Conservation (phyloP, 768 basidiomycete genomes). For the Cystofilobasidium ferigula region DNA sequence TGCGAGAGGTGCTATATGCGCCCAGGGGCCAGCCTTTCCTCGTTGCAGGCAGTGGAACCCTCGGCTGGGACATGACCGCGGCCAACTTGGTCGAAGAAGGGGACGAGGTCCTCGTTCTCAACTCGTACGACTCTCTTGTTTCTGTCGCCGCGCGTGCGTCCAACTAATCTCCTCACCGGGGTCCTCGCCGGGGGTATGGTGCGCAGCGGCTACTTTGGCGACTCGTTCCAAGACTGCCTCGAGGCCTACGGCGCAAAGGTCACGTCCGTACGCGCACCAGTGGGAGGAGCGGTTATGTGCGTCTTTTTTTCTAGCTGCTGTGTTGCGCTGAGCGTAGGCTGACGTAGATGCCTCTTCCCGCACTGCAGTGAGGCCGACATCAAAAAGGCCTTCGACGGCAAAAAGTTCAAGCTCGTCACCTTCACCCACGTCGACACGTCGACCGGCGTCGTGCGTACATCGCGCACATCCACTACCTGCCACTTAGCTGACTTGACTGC, state of each 20-base stretch:
- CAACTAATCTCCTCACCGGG: too few relatives aligned
- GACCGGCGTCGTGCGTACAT: conserved; percentile 53
- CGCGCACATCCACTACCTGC: not conserved
- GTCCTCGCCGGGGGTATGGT: too few relatives aligned
- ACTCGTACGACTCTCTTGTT: conserved; percentile 3
- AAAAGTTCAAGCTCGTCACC: conserved; percentile 77
- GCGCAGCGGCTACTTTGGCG: conserved; percentile 84
- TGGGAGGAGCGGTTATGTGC: conserved; percentile 61
- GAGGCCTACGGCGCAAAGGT: conserved; percentile 80
- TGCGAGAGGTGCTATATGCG: conserved; percentile 59
- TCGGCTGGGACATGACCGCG: conserved; percentile 95
- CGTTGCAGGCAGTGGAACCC: conserved; percentile 84
- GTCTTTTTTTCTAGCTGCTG: conserved; percentile 13
- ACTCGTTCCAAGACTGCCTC: conserved; percentile 56
- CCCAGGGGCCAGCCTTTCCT: conserved; percentile 71
- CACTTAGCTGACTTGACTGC: not conserved
- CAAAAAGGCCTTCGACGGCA: conserved; percentile 52
- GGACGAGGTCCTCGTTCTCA: conserved; percentile 31
- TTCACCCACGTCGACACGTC: conserved; percentile 79
- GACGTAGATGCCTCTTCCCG: conserved; percentile 5
- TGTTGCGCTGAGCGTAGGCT: not conserved
- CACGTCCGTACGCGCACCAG: conserved; percentile 65
- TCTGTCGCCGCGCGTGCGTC: too few relatives aligned
- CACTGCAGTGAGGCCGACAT: conserved; percentile 33
- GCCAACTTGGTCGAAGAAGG: conserved; percentile 64